Evolutionary conservation across 2,329 filamentous ascomycete genomes (phyloP), one percentile per base, ranked within the genome.

Genomic region (Colletotrichum sp.): DNA sequence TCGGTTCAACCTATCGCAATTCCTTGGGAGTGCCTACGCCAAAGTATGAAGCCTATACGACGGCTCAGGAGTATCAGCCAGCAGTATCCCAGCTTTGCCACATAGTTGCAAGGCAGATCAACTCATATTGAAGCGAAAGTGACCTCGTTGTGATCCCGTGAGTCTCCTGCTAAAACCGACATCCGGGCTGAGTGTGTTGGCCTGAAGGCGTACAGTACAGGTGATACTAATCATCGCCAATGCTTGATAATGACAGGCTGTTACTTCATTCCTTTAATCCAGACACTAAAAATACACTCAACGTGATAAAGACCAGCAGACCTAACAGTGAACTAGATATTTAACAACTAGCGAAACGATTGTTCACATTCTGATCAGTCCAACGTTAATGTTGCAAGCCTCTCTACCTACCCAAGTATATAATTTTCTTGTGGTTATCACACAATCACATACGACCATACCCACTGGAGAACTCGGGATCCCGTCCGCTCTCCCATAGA

Each of bases 361-460:
- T 21, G 10, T 21, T 21, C 6, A 49, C 10, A 49, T 21, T 44
- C 18, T 44, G 18, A 44, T n/a, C 9, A n/a, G 18, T n/a, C 39
- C 3, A n/a, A 10, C 18, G 18, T n/a, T n/a, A n/a, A 44, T 44
- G 5, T n/a, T 44, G 16, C 10, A 10, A 44, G 8, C 16, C 39
- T 44, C 39, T 16, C 8, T n/a, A 18, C 18, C 16, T n/a, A 18
- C 9, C 18, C 8, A n/a, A 49, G 44, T 49, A 49, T n/a, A 49
- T 49, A 12, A 21, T 21, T 6, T 6, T 21, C n/a, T 21, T 21
- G 8, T 21, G 10, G 12, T 49, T 12, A 3, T 0, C 0, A 1
- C 5, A 1, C 9, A 12, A 13, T 6, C n/a, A 49, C 44, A 49
- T 49, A 49, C 44, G 44, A 49, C 44, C 44, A 49, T 49, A 49